phyloP scores from a whole-genome alignment of 2,329 filamentous ascomycete species.

The Penicillium sp. region DNA sequence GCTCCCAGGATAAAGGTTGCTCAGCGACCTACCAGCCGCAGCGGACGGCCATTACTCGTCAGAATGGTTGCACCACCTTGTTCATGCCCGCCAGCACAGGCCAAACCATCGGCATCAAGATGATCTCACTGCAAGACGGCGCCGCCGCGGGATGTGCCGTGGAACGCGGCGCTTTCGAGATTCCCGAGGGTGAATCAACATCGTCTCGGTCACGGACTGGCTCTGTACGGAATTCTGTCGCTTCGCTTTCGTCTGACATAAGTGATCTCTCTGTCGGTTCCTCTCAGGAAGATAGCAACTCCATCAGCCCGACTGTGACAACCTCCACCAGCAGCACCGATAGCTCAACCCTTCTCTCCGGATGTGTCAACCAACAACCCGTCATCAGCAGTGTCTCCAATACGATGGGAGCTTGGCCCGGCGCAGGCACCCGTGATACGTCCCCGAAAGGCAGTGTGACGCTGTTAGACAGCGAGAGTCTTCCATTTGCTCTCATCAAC shows the following conservation, averaged over 20 bases:
- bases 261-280: conserved; percentile 41
- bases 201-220: conserved; percentile 18
- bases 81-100: conserved; percentile 70
- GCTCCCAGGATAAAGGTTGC: conserved; percentile 62
- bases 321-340: conserved; percentile 26
- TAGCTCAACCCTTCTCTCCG: conserved; percentile 34
- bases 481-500: conserved; percentile 67
- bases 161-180: conserved; percentile 33
- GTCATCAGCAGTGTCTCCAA: conserved; percentile 31
- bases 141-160: conserved; percentile 35
- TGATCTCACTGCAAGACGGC: conserved; percentile 59
- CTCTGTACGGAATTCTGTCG: conserved; percentile 35
- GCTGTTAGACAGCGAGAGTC: conserved; percentile 61
- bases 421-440: conserved; percentile 44
- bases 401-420: conserved; percentile 40
- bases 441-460: conserved; percentile 63
- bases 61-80: conserved; percentile 65
- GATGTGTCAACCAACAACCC: conserved; percentile 36
- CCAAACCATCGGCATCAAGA: conserved; percentile 66
- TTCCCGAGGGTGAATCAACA: conserved; percentile 18
- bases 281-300: conserved; percentile 34
- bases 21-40: conserved; percentile 65
- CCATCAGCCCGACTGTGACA: conserved; percentile 21
- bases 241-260: conserved; percentile 40
- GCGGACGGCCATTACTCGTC: conserved; percentile 63